A percentile compares a stretch with the other conserved stretches of the same genome.
Conservation (phyloP, 2,329 filamentous ascomycete genomes). For the Ophiostoma sp. region DNA sequence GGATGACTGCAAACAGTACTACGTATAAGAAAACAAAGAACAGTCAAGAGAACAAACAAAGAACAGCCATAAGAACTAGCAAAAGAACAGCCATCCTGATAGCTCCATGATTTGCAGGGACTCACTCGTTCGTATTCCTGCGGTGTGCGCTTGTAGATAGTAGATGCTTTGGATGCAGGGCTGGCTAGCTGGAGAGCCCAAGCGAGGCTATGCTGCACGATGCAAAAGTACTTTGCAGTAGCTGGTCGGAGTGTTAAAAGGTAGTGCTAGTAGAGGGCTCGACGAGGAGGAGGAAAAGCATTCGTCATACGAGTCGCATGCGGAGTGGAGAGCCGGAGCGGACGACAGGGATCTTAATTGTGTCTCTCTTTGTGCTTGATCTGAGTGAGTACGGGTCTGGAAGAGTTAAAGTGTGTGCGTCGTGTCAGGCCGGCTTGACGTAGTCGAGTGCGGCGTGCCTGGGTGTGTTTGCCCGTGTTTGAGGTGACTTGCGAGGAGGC, state of each 20-base stretch:
- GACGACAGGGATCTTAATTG: conserved; percentile 10
- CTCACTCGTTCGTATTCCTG: background rate
- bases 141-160: background rate
- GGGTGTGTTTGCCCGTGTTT: background rate
- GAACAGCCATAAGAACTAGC: background rate
- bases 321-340: background rate
- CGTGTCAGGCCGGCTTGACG: background rate
- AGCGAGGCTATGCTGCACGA: background rate
- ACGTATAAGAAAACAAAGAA: no score
- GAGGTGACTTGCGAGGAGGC: background rate
- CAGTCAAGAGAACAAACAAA: background rate
- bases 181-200: background rate
- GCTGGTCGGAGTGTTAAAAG: background rate
- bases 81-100: background rate
- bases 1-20: background rate
- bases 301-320: background rate
- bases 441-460: background rate
- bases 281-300: background rate
- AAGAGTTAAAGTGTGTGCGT: background rate
- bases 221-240: background rate
- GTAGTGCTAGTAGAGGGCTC: no score
- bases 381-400: background rate
- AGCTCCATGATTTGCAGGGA: no score
- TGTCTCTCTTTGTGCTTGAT: background rate
- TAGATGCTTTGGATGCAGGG: background rate